phyloP scores from a whole-genome alignment of 23 red algal species.

The Gracilaria gracilis region DNA sequence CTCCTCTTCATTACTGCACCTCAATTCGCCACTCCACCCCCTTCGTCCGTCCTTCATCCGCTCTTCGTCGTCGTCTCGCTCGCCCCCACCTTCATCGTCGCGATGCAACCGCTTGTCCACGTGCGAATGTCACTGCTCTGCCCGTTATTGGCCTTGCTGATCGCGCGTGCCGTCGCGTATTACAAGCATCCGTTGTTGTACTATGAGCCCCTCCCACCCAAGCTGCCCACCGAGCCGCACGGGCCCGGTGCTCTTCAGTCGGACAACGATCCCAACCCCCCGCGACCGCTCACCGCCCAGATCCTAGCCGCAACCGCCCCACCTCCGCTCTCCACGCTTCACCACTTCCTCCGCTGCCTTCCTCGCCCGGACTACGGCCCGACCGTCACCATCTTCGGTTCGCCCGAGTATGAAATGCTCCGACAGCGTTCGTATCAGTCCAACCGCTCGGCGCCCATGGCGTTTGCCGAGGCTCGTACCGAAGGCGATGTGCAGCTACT shows the following conservation, averaged over 20 bases:
- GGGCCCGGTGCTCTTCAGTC: not conserved
- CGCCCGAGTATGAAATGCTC: slow-evolving; percentile 45
- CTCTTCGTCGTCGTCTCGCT: not conserved
- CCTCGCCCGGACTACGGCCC: slow-evolving; percentile 15
- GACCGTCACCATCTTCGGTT: slow-evolving; percentile 29
- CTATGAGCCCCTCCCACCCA: not conserved
- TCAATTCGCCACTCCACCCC: too few species aligned
- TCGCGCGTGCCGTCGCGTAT: not conserved
- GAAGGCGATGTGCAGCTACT: slow-evolving; percentile 19
- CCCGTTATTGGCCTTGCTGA: not conserved
- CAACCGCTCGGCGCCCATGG: slow-evolving; percentile 46
- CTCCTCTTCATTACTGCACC: too few species aligned
- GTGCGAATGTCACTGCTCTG: not conserved
- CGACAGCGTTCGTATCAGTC: slow-evolving; percentile 12
- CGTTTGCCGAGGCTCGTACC: slow-evolving; percentile 27
- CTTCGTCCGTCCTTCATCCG: too few species aligned
- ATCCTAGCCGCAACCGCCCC: slow-evolving; percentile 23
- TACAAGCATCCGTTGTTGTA: slow-evolving; percentile 22
- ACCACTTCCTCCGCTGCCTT: slow-evolving; percentile 36
- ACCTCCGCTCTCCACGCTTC: slow-evolving; percentile 14
- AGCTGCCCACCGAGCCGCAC: slow-evolving; percentile 2
- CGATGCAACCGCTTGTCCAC: not conserved
- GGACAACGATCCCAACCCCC: slow-evolving; percentile 22
- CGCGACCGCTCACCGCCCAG: slow-evolving; percentile 26
- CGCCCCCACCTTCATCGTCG: not conserved